These are phyloP conservation scores for Dipteronia sinensis DNA, from an alignment of 345 rosid genomes.

Conservation along the genomic window DNA sequence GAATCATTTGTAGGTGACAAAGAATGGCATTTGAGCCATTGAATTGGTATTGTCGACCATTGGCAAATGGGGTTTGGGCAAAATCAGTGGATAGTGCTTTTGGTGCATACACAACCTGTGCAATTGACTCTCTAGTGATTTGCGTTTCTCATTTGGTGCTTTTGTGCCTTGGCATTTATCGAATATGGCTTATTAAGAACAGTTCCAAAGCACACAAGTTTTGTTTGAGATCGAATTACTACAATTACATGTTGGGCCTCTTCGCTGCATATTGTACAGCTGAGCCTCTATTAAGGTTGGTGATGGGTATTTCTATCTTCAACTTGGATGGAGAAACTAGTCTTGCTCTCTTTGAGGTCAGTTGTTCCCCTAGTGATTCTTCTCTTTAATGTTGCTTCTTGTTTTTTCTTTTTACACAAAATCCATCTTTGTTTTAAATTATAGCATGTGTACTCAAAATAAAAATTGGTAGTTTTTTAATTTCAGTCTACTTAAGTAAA, in stretches of 20 bases:
- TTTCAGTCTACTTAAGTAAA: neutral
- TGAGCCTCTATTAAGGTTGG: slow-evolving; percentile 75
- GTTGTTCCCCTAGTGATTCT: slow-evolving; percentile 9
- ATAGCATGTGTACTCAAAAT: too few relatives aligned
- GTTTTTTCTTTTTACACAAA: neutral
- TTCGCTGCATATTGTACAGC: slow-evolving; percentile 66
- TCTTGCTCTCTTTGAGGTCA: slow-evolving; percentile 86
- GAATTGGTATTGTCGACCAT: slow-evolving; percentile 85
- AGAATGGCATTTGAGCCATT: slow-evolving; percentile 64
- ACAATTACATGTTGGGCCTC: slow-evolving; percentile 57
- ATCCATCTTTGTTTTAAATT: neutral
- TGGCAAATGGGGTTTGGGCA: slow-evolving; percentile 62
- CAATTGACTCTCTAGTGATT: slow-evolving; percentile 62
- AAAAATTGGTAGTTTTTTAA: too few relatives aligned
- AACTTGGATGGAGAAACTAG: slow-evolving; percentile 54
- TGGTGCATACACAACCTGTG: slow-evolving; percentile 80
- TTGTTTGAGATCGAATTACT: slow-evolving; percentile 63
- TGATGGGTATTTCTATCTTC: slow-evolving; percentile 64
- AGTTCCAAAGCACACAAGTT: slow-evolving; percentile 58
- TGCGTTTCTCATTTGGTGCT: slow-evolving; percentile 70
- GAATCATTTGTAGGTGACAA: slow-evolving; percentile 16
- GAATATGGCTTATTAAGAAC: slow-evolving; percentile 66
- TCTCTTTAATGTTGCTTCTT: neutral
- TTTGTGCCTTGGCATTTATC: slow-evolving; percentile 64
- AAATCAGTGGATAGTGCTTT: slow-evolving; percentile 61